These are phyloP conservation scores for Otatea glauca DNA, from an alignment of 176 grass and related monocot genomes.

Conservation along the genomic window DNA sequence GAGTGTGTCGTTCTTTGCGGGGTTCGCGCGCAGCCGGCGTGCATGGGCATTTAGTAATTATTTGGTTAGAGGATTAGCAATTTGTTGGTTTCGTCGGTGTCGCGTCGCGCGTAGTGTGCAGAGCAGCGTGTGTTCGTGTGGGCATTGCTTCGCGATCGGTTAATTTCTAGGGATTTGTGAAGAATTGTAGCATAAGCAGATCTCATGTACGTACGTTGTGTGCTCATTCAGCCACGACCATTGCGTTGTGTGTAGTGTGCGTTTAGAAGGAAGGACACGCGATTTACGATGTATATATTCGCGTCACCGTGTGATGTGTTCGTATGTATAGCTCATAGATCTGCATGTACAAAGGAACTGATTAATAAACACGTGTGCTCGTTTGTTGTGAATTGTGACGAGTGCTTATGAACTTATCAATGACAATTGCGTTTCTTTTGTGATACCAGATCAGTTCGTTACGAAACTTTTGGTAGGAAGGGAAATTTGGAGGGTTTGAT, in stretches of 20 bases:
- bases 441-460: background rate
- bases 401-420: background rate
- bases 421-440: background rate
- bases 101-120: background rate
- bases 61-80: too few relatives aligned
- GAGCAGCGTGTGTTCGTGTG: background rate
- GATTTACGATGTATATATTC: background rate
- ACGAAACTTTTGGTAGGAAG: background rate
- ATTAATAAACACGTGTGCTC: background rate
- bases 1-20: background rate
- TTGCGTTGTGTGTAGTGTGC: background rate
- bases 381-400: background rate
- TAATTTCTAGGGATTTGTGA: background rate
- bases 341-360: constrained; percentile 3
- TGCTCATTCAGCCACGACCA: background rate
- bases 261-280: background rate
- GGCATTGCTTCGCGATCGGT: background rate
- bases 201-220: background rate
- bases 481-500: background rate
- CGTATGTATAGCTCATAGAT: background rate
- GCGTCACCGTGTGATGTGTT: background rate
- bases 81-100: background rate
- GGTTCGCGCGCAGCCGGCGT: background rate
- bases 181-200: background rate
- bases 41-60: background rate